phyloP scores from a whole-genome alignment of 768 basidiomycete species.

The Chalciporus sphaerocephalus region DNA sequence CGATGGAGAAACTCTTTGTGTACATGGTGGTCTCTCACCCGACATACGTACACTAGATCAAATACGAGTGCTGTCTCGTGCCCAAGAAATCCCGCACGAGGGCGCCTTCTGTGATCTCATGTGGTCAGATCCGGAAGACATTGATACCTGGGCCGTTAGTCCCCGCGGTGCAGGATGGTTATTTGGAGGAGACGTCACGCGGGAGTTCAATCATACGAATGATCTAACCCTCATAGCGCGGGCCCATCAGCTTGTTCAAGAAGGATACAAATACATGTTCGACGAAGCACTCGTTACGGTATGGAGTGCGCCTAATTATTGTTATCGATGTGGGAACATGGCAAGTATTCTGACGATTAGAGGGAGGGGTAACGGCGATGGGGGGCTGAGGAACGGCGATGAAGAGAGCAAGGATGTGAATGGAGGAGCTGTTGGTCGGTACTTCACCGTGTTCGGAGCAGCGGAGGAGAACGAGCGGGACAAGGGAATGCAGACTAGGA shows the following conservation, averaged over 20 bases:
- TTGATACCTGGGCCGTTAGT: constrained; percentile 95
- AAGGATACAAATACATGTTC: constrained; percentile 97
- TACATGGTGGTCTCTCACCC: constrained; percentile 94
- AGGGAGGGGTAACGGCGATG: constrained; percentile 45
- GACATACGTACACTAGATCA: constrained; percentile 95
- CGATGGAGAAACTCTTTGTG: constrained; percentile 87
- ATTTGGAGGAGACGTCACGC: constrained; percentile 82
- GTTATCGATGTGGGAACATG: constrained; percentile 82
- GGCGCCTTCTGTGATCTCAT: constrained; percentile 98
- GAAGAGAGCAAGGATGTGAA: background rate
- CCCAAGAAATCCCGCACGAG: constrained; percentile 98
- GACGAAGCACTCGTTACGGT: constrained; percentile 88
- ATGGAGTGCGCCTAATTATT: constrained; percentile 91
- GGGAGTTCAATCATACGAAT: constrained; percentile 94
- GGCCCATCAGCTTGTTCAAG: constrained; percentile 95
- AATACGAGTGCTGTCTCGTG: constrained; percentile 84
- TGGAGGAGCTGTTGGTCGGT: constrained; percentile 34
- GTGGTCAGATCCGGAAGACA: constrained; percentile 97
- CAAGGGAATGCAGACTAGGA: constrained; percentile 68
- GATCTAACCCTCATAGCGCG: constrained; percentile 83
- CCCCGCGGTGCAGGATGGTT: constrained; percentile 96
- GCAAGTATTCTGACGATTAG: constrained; percentile 86
- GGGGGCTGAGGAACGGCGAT: constrained; percentile 10
- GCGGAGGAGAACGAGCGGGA: constrained; percentile 88
- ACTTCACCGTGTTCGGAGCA: constrained; percentile 82